Conservation (phyloP, 768 basidiomycete genomes). For the Trametes elegans region DNA sequence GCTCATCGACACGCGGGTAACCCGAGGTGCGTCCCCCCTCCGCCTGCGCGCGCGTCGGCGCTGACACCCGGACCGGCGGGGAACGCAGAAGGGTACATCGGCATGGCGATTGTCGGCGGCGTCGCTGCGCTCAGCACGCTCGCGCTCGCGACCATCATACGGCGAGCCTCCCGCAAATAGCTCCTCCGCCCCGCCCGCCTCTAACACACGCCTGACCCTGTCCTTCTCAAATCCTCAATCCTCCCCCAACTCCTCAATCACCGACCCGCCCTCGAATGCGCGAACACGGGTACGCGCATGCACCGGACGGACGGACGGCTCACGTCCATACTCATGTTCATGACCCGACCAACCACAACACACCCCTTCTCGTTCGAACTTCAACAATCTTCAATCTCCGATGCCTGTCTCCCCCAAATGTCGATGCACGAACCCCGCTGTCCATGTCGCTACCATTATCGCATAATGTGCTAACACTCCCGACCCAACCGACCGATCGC, state of each 20-base stretch:
- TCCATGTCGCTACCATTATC: constrained; percentile 11
- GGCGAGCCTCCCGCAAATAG: constrained; percentile 66
- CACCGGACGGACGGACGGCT: neutral
- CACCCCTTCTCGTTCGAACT: neutral
- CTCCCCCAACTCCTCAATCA: neutral
- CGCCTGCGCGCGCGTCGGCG: neutral
- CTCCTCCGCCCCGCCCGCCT: neutral
- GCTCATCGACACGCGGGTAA: constrained; percentile 85
- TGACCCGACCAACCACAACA: neutral
- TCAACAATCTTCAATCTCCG: too few species aligned
- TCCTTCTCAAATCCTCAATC: neutral
- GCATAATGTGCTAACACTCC: neutral
- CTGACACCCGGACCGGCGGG: neutral
- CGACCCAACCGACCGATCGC: neutral
- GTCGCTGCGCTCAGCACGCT: constrained; percentile 82
- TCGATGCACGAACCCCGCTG: constrained; percentile 1
- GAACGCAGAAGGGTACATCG: constrained; percentile 89
- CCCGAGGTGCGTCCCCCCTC: constrained; percentile 58
- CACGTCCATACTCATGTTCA: neutral
- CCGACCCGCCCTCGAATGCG: neutral
- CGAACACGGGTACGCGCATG: neutral
- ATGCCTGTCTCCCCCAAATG: neutral
- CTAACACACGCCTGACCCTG: neutral
- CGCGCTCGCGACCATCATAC: constrained; percentile 72
- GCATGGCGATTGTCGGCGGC: constrained; percentile 93